Base-by-base conservation (phyloP, 306 rosid genomes). In the Vicia villosa region DNA sequence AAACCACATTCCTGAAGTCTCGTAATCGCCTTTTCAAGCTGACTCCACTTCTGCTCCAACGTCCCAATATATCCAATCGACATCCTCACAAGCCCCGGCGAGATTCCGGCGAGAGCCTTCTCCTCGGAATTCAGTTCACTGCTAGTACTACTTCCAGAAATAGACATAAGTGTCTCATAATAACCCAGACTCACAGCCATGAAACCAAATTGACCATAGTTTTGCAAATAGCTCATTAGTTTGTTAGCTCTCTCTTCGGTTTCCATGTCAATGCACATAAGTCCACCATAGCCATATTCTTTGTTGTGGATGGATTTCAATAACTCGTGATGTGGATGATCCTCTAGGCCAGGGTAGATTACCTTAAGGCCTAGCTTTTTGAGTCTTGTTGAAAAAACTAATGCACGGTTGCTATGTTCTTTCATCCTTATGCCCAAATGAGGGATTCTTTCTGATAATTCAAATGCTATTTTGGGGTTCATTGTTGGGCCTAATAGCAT, bases 401-500 rank as follows among this genome's bases (percentile, higher is more conserved):
- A 5, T 2, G 99, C 95, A 4, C 99, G 60, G 21, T 79, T 13
- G 80, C 86, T 78, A 45, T 94, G 98, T 42, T 90, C 98, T 61
- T 90, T 90, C 91, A 94, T 88, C 21, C 97, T 79, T 4, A 90
- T 56, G 1, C 82, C 87, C 63, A 89, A 64, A 52, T 94, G 99
- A 0, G 99, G 97, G 38, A 94, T 79, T 72, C 99, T 82, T 74
- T 91, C 96, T 0, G 99, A 77, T 0, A 94, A 88, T 51, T 94
- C 99, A 8, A 88, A 94, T 5, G 99, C 99, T 4, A 94, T 90
- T 70, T 94, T 94, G 1, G 99, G 47, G 58, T 94, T 91, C 99
- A 94, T 91, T 3, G 99, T 94, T 9, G 99, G 99, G 3, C 99
- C 99, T 30, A 91, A 52, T 5, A 94, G 79, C 99, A 94, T 91